These are phyloP conservation scores for Paecilomyces formosus DNA, from an alignment of 2,329 filamentous ascomycete species.

Conservation along the genomic window DNA sequence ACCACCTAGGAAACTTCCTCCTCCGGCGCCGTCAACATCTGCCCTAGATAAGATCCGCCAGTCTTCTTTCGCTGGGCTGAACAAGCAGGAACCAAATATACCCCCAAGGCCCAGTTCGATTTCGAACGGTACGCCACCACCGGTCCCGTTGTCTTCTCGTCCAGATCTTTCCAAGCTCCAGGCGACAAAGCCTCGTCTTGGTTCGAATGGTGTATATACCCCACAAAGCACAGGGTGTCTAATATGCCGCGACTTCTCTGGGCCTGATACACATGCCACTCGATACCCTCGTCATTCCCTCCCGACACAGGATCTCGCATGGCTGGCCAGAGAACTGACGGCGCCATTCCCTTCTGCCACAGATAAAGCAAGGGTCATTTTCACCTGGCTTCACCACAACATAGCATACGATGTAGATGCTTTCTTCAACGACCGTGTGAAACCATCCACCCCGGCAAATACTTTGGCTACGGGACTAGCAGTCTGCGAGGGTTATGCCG, in stretches of 20 bases:
- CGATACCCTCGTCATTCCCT: constrained; percentile 67
- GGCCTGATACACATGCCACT: constrained; percentile 68
- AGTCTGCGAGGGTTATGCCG: constrained; percentile 88
- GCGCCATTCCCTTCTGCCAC: constrained; percentile 71
- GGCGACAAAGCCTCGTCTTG: constrained; percentile 43
- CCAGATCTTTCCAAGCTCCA: constrained; percentile 53
- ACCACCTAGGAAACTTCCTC: constrained; percentile 26
- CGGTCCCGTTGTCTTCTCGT: constrained; percentile 47
- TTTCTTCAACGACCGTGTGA: constrained; percentile 67
- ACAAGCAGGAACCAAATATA: constrained; percentile 24
- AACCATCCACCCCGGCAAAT: constrained; percentile 60
- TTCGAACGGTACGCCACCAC: constrained; percentile 31
- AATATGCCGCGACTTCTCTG: constrained; percentile 80
- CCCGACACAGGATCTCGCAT: constrained; percentile 60
- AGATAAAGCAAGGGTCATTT: constrained; percentile 87
- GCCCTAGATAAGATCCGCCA: constrained; percentile 28
- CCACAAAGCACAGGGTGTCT: constrained; percentile 50
- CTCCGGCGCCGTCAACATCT: constrained; percentile 25
- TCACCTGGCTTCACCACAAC: constrained; percentile 94
- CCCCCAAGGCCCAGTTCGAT: constrained; percentile 9
- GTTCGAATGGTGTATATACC: constrained; percentile 11
- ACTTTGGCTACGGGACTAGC: constrained; percentile 72
- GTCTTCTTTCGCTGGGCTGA: constrained; percentile 43
- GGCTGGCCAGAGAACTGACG: constrained; percentile 72
- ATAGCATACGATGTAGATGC: constrained; percentile 73